A percentile compares a stretch with the other conserved stretches of the same genome.
Evolutionary conservation across 768 basidiomycete genomes (phyloP).

Genomic region (Grammothele lineata): DNA sequence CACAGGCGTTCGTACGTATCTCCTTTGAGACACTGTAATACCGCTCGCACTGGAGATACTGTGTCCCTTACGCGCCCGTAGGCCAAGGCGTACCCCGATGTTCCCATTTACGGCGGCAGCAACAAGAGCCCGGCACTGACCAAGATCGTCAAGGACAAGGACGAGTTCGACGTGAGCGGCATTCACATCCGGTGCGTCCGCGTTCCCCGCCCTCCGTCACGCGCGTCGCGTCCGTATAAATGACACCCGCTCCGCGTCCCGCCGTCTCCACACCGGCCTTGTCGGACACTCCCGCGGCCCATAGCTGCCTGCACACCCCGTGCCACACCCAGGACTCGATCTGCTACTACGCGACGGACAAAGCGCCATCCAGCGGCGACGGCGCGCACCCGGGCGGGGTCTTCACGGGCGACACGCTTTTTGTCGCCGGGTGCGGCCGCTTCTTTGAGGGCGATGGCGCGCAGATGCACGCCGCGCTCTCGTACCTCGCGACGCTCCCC

Average conservation of each 20-base stretch:
- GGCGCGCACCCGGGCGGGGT: constrained; percentile 63
- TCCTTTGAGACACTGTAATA: neutral
- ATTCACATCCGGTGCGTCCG: constrained; percentile 53
- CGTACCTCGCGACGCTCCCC: constrained; percentile 71
- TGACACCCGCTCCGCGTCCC: neutral
- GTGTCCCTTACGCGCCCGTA: constrained; percentile 19
- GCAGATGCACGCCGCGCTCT: constrained; percentile 77
- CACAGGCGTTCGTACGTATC: constrained; percentile 45
- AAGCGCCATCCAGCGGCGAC: too few relatives aligned
- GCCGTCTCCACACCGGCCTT: too few relatives aligned
- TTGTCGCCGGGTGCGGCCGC: constrained; percentile 83
- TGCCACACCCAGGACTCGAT: constrained; percentile 98
- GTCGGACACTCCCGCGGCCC: too few relatives aligned
- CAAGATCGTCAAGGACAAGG: constrained; percentile 73
- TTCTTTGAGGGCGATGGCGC: constrained; percentile 87
- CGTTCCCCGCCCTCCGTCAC: too few relatives aligned
- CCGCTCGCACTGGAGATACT: too few relatives aligned
- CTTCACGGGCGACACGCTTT: constrained; percentile 94
- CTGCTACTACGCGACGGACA: constrained; percentile 69
- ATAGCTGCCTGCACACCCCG: constrained; percentile 79
- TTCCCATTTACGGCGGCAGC: constrained; percentile 78
- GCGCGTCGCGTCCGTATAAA: constrained; percentile 1
- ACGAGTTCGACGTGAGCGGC: constrained; percentile 72
- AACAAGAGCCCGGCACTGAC: constrained; percentile 61
- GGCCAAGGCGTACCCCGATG: constrained; percentile 40